Evolutionary conservation across 129 eudicot species (phyloP), one percentile per base, ranked within the genome.

Genomic region (Pittosporum tobira): DNA sequence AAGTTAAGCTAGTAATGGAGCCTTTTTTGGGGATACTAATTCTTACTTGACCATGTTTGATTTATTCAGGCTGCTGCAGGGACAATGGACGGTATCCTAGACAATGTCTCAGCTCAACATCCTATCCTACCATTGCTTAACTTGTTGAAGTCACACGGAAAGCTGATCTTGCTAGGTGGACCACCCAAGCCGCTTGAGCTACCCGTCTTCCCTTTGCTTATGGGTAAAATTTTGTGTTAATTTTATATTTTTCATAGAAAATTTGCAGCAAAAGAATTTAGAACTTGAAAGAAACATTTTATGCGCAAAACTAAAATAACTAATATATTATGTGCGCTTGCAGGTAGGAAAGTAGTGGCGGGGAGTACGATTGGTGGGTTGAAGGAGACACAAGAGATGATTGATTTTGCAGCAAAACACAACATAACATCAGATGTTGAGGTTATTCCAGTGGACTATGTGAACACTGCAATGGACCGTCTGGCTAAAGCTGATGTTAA

Each of bases 61-160:
- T 22, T 10, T 37, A 14, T 16, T 8, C 49, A 59, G 61, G 51
- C 60, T 16, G 69, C 69, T 22, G 23, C 48, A 2, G 57, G 59
- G 16, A 31, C 69, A 4, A 18, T 64, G 37, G 40, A 64, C 38
- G 69, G 50, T 43, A 64, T 64, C n/a, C 27, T 64, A 14, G 69
- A 64, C 26, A 64, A 60, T 8, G 69, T 64, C 5, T 37, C 49
- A 36, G 69, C 60, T 1, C 5, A 19, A 50, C 69, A 64, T 25
- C 26, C 50, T 19, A 16, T 64, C 12, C 8, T 14, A 16, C 69
- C 69, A 2, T 51, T 64, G 69, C 23, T 64, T n/a, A 43, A 23
- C 37, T 29, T 64, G 42, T 22, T 64, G 60, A 37, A 23, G 34
- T 8, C 45, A 3, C 31, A 64, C 24, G 69, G 69, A 3, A 64